These are phyloP conservation scores for Magnaporthales sp. DNA, from an alignment of 2,329 filamentous ascomycete genomes.

Conservation along the genomic window DNA sequence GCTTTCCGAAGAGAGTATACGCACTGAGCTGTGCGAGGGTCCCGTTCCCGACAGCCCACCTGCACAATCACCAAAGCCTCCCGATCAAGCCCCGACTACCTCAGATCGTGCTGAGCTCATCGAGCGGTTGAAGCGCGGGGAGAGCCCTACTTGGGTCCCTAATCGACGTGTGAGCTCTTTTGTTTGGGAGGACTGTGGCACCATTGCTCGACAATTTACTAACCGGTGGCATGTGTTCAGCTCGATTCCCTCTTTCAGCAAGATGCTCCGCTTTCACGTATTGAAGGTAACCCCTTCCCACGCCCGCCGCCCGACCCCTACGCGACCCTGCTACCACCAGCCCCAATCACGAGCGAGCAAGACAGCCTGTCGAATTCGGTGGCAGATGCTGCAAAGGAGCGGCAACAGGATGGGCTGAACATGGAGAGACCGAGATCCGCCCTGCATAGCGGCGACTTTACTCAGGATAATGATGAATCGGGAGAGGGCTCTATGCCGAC, in stretches of 20 bases:
- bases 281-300: conserved; percentile 20
- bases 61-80: conserved; percentile 12
- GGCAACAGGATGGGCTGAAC: conserved; percentile 45
- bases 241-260: conserved; percentile 31
- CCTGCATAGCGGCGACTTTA: conserved; percentile 60
- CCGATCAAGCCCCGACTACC: conserved; percentile 20
- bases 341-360: conserved; percentile 38
- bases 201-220: not conserved
- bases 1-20: conserved; percentile 51
- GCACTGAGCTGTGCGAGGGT: conserved; percentile 53
- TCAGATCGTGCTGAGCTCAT: conserved; percentile 72
- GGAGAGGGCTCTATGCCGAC: not conserved
- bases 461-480: conserved; percentile 21
- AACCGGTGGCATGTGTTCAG: conserved; percentile 14
- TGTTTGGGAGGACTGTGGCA: not conserved
- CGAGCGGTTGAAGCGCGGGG: conserved; percentile 69
- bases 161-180: conserved; percentile 45
- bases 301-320: conserved; percentile 20
- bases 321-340: conserved; percentile 31
- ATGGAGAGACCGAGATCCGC: conserved; percentile 80
- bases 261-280: conserved; percentile 24
- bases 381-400: conserved; percentile 26
- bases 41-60: conserved; percentile 30
- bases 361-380: conserved; percentile 16
- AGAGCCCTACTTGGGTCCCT: conserved; percentile 67